Conservation (phyloP, 2,329 filamentous ascomycete species). For the Cyclaneusma minus region DNA sequence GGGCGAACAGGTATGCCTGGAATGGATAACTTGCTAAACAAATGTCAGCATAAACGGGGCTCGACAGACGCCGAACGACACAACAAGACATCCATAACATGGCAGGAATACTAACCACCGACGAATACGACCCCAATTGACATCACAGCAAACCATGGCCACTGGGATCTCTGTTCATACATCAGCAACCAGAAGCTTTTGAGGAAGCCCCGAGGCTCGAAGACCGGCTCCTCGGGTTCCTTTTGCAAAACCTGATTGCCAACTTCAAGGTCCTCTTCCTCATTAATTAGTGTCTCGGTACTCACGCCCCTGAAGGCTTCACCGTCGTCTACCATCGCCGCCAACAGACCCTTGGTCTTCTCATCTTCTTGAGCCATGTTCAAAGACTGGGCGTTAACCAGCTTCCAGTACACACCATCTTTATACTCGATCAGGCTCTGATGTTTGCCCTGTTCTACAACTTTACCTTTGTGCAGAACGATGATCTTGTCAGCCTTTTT, state of each 20-base stretch:
- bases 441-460: conserved; percentile 64
- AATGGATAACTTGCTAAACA: conserved; percentile 30
- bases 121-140: conserved; percentile 22
- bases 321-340: conserved; percentile 14
- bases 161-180: conserved; percentile 35
- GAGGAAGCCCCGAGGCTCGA: conserved; percentile 25
- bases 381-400: conserved; percentile 49
- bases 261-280: conserved; percentile 8
- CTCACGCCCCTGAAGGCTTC: conserved; percentile 3
- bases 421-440: conserved; percentile 47
- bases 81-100: too few species aligned
- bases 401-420: conserved; percentile 47
- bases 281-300: conserved; percentile 5
- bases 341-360: conserved; percentile 20
- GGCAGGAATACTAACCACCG: too few species aligned
- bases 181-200: conserved; percentile 40
- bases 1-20: conserved; percentile 39
- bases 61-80: too few species aligned
- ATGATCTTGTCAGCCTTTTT: conserved; percentile 66
- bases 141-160: conserved; percentile 33
- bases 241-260: conserved; percentile 7
- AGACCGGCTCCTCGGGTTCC: conserved; percentile 7
- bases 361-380: conserved; percentile 22
- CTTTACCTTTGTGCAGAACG: conserved; percentile 54
- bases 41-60: too few species aligned